Evolutionary conservation across 192 early-diverging fungal genomes (phyloP).

Genomic region (Rhizophlyctis rosea): DNA sequence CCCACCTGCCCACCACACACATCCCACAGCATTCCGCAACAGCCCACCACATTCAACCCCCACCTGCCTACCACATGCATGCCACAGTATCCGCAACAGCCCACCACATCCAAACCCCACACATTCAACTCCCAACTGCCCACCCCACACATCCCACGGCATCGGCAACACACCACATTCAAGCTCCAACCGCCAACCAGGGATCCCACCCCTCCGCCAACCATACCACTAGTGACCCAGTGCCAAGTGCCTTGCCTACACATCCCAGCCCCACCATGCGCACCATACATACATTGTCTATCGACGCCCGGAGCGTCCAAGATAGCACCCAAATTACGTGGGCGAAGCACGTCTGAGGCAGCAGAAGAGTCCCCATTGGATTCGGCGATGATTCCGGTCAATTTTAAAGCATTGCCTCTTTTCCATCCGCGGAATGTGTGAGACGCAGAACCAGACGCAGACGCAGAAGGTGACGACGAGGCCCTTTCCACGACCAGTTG

Average conservation of each 20-base stretch:
- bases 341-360: neutral
- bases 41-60: too few species aligned
- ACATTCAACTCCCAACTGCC: neutral
- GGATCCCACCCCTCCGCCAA: too few species aligned
- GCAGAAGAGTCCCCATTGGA: slow-evolving; percentile 9
- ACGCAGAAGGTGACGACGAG: neutral
- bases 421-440: too few species aligned
- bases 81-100: neutral
- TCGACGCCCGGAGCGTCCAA: neutral
- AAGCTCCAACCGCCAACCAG: too few species aligned
- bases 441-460: neutral
- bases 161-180: too few species aligned
- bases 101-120: neutral
- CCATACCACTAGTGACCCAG: too few species aligned
- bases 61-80: neutral
- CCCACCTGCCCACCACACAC: too few species aligned
- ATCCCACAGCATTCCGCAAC: too few species aligned
- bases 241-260: too few species aligned
- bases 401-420: neutral
- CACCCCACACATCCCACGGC: too few species aligned
- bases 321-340: slow-evolving; percentile 24
- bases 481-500: neutral
- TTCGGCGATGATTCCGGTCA: neutral
- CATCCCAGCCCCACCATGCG: too few species aligned
- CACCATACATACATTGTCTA: slow-evolving; percentile 9